Percentiles rank a stretch among this genome's conserved stretches.
These are phyloP conservation scores for Microbotryum lychnidis-dioicae DNA, from an alignment of 1,284 basidiomycete species.

Conservation along the genomic window DNA sequence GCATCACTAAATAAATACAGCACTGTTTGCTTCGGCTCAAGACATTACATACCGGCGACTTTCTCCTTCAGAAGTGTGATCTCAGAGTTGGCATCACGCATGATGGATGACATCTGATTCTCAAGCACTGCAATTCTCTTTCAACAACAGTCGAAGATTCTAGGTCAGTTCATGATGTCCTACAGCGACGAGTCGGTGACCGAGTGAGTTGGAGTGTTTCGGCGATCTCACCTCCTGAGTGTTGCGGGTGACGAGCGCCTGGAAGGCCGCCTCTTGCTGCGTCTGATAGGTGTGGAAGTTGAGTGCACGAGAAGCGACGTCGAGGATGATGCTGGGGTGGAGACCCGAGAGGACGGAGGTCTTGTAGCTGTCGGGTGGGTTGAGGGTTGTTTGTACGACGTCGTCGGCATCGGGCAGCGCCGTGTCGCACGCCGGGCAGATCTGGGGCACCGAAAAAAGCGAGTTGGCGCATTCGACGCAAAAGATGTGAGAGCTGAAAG, in stretches of 20 bases:
- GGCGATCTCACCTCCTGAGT: conserved; percentile 14
- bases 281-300: conserved; percentile 26
- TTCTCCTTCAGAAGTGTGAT: conserved; percentile 42
- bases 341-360: conserved; percentile 46
- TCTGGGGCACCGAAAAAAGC: conserved; percentile 60
- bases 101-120: conserved; percentile 8
- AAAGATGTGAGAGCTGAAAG: conserved; percentile 13
- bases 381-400: conserved; percentile 47
- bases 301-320: conserved; percentile 26
- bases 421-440: conserved; percentile 76
- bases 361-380: conserved; percentile 20
- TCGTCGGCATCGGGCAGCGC: conserved; percentile 69
- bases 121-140: conserved; percentile 19
- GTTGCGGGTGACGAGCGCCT: conserved; percentile 18
- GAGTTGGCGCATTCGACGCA: conserved; percentile 74
- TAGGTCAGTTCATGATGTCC: too few species aligned
- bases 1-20: not conserved
- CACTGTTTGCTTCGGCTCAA: conserved; percentile 3
- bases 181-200: not conserved
- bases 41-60: not conserved
- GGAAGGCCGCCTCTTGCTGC: conserved; percentile 20
- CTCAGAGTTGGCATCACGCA: conserved; percentile 59
- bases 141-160: not conserved
- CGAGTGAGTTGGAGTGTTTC: not conserved
- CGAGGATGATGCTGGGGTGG: conserved; percentile 58